Percentiles rank a stretch among this genome's conserved stretches.
phyloP scores from a whole-genome alignment of 805 yeast species.

The Dipodascus albidus region DNA sequence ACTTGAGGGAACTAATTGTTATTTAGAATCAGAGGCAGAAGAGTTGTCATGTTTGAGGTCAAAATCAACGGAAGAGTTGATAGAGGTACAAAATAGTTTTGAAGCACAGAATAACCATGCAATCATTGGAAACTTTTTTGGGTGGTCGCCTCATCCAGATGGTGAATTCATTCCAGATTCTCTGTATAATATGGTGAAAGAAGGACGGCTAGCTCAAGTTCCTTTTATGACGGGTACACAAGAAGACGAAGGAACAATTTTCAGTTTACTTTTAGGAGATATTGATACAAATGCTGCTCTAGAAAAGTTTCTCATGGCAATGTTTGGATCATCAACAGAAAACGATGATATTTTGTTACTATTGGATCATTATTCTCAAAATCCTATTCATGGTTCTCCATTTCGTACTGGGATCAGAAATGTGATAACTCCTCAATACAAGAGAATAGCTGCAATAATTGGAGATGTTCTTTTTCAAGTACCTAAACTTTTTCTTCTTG shows the following conservation, averaged over 20 bases:
- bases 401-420: not conserved
- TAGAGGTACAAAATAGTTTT: not conserved
- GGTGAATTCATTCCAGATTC: slow-evolving; percentile 6
- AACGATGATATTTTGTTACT: not conserved
- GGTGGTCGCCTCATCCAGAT: slow-evolving; percentile 8
- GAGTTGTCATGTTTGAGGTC: not conserved
- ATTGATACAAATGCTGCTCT: not conserved
- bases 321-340: not conserved
- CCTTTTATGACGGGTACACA: not conserved
- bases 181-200: slow-evolving; percentile 4
- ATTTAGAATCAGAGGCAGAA: not conserved
- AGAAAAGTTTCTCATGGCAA: not conserved
- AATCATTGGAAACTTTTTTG: not conserved
- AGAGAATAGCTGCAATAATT: not conserved
- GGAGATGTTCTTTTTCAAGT: not conserved
- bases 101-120: not conserved
- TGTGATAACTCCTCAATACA: not conserved
- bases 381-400: not conserved
- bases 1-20: not conserved
- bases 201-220: not conserved
- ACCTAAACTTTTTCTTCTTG: not conserved
- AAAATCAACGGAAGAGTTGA: not conserved
- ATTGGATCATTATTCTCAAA: not conserved
- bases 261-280: not conserved
- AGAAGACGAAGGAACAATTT: slow-evolving; percentile 1